A percentile compares a stretch with the other conserved stretches of the same genome.
Evolutionary conservation across 176 grass and related monocot genomes (phyloP).

Genomic region (Lolium perenne): DNA sequence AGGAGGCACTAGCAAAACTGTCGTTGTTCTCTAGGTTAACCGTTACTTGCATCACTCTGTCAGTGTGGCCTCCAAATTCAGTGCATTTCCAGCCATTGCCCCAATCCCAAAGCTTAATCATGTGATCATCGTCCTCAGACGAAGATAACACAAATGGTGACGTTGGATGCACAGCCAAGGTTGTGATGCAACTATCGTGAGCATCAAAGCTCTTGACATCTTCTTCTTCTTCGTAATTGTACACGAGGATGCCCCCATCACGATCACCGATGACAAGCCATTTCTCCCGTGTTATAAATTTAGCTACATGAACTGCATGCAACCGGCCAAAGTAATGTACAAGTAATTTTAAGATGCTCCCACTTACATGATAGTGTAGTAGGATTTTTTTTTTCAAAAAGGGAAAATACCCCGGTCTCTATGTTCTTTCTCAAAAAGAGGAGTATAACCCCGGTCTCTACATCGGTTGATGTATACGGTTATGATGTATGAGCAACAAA

Average conservation of each 20-base stretch:
- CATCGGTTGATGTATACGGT: too few relatives aligned
- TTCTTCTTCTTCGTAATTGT: constrained; percentile 36
- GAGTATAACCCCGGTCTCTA: too few relatives aligned
- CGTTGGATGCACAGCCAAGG: constrained; percentile 65
- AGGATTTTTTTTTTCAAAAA: too few relatives aligned
- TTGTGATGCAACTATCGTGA: constrained; percentile 43
- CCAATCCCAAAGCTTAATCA: background rate
- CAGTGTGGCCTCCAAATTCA: background rate
- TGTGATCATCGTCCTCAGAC: constrained; percentile 19
- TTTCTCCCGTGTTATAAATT: constrained; percentile 58
- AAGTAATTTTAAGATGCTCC: background rate
- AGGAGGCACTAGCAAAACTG: background rate
- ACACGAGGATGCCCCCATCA: constrained; percentile 57
- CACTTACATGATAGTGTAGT: background rate
- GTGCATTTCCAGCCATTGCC: background rate
- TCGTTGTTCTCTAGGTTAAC: background rate
- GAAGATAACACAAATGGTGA: constrained; percentile 62
- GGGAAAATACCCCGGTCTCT: too few relatives aligned
- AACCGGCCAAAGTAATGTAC: background rate
- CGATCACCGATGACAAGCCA: constrained; percentile 61
- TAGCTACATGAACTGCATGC: constrained; percentile 56
- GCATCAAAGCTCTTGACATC: constrained; percentile 45
- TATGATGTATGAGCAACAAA: background rate
- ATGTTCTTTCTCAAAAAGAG: too few relatives aligned
- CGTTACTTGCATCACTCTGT: background rate